A percentile compares a stretch with the other conserved stretches of the same genome.
These are phyloP conservation scores for Penicillium salamii DNA, from an alignment of 495 filamentous ascomycete species.

Conservation along the genomic window DNA sequence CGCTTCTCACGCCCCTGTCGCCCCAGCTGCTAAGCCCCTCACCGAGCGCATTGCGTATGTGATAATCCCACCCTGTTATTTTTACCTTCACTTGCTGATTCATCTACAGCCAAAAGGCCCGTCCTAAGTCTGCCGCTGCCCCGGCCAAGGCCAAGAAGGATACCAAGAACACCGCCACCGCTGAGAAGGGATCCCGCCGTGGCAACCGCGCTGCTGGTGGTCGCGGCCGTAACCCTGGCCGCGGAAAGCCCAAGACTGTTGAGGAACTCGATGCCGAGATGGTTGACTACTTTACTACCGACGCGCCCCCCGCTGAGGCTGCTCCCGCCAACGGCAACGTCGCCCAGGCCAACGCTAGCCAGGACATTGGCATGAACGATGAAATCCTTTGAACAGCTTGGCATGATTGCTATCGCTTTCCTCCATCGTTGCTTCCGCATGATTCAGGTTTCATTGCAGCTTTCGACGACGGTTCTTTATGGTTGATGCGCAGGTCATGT, in stretches of 20 bases:
- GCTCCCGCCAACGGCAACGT: slow-evolving; percentile 43
- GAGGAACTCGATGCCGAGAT: slow-evolving; percentile 94
- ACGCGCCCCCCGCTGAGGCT: slow-evolving; percentile 35
- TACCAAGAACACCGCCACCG: background rate
- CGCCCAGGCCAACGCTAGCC: slow-evolving; percentile 34
- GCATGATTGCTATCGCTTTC: slow-evolving; percentile 1
- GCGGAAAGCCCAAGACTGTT: slow-evolving; percentile 75
- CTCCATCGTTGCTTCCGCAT: background rate
- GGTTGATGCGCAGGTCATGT: slow-evolving; percentile 32
- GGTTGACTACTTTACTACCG: slow-evolving; percentile 75
- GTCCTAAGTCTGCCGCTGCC: slow-evolving; percentile 80
- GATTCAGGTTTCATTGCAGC: slow-evolving; percentile 3
- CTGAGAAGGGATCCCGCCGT: slow-evolving; percentile 8
- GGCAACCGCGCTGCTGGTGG: slow-evolving; percentile 20
- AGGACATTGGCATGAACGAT: slow-evolving; percentile 49
- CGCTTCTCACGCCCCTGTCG: slow-evolving; percentile 63
- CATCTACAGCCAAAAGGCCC: slow-evolving; percentile 58
- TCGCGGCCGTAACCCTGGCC: slow-evolving; percentile 49
- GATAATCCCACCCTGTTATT: background rate
- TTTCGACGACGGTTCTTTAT: slow-evolving; percentile 14
- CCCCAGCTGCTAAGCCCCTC: slow-evolving; percentile 68
- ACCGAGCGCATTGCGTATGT: slow-evolving; percentile 80
- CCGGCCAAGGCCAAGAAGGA: slow-evolving; percentile 56
- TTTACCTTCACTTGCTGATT: slow-evolving; percentile 9
- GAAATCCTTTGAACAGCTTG: slow-evolving; percentile 47